These are phyloP conservation scores for Starmerella sirachaensis DNA, from an alignment of 805 yeast species.

Conservation along the genomic window DNA sequence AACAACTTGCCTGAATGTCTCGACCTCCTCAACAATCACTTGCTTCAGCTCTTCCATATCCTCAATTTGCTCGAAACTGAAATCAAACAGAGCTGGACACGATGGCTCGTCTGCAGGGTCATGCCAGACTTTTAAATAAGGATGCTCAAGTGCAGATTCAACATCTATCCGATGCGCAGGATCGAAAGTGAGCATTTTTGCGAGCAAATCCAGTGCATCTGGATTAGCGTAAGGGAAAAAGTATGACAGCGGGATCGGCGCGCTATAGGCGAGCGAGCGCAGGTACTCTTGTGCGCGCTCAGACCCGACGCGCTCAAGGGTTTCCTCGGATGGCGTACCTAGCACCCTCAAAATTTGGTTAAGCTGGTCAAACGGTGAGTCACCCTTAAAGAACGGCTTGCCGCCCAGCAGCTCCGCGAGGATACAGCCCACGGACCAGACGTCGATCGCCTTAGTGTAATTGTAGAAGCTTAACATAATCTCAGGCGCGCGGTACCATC, in stretches of 20 bases:
- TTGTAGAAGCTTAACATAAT: slow-evolving; percentile 90
- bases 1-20: slow-evolving; percentile 21
- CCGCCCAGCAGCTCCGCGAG: slow-evolving; percentile 82
- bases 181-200: slow-evolving; percentile 67
- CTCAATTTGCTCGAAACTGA: slow-evolving; percentile 81
- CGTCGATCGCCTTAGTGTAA: slow-evolving; percentile 88
- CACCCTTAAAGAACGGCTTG: slow-evolving; percentile 83
- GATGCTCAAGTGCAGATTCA: slow-evolving; percentile 72
- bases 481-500: slow-evolving; percentile 98
- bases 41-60: slow-evolving; percentile 64
- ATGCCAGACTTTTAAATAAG: slow-evolving; percentile 77
- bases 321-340: slow-evolving; percentile 80
- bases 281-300: slow-evolving; percentile 84
- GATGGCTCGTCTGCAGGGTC: slow-evolving; percentile 92
- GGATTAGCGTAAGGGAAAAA: slow-evolving; percentile 47
- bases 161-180: slow-evolving; percentile 77
- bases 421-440: slow-evolving; percentile 96
- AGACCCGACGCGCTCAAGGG: slow-evolving; percentile 50
- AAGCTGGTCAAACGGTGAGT: slow-evolving; percentile 85
- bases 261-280: slow-evolving; percentile 58
- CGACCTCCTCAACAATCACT: slow-evolving; percentile 70
- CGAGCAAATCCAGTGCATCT: slow-evolving; percentile 52
- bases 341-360: slow-evolving; percentile 71
- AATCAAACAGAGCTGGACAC: slow-evolving; percentile 75
- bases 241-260: slow-evolving; percentile 44